Percentiles rank a stretch among this genome's conserved stretches.
phyloP scores from a whole-genome alignment of 1,284 basidiomycete species.

The Heterobasidion occidentale region DNA sequence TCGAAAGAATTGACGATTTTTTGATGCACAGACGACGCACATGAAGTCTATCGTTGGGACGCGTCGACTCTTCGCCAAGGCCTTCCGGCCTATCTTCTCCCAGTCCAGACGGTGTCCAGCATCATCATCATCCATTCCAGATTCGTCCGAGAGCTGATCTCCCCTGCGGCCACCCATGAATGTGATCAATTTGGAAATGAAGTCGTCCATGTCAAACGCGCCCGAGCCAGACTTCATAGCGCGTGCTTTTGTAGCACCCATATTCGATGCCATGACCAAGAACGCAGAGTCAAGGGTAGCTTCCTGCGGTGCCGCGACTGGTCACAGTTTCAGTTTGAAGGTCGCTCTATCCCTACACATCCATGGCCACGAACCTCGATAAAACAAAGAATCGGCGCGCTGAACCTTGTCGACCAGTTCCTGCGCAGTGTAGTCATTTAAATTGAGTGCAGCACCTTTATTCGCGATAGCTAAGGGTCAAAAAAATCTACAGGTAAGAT shows the following conservation, averaged over 20 bases:
- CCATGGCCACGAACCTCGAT: constrained; percentile 37
- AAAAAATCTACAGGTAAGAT: constrained; percentile 7
- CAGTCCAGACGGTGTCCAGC: constrained; percentile 47
- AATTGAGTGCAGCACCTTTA: constrained; percentile 21
- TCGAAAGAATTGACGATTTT: background rate
- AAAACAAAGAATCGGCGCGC: constrained; percentile 51
- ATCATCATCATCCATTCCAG: constrained; percentile 31
- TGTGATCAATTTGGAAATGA: constrained; percentile 59
- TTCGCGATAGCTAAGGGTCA: constrained; percentile 3
- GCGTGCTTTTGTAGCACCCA: constrained; percentile 73
- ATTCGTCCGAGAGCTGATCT: constrained; percentile 37
- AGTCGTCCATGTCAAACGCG: constrained; percentile 81
- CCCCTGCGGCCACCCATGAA: constrained; percentile 66
- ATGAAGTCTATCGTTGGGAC: constrained; percentile 75
- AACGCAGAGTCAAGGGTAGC: constrained; percentile 76
- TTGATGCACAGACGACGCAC: constrained; percentile 32
- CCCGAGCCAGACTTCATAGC: constrained; percentile 79
- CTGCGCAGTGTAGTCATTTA: constrained; percentile 48
- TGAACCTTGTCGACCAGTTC: constrained; percentile 47
- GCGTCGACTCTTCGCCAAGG: constrained; percentile 65
- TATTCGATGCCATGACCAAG: constrained; percentile 59
- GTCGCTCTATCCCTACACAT: background rate
- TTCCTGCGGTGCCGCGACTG: constrained; percentile 74
- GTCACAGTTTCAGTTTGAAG: background rate
- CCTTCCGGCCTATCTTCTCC: constrained; percentile 70